These are phyloP conservation scores for Sergeia podlipaevii DNA, from an alignment of 208 protist species.

Conservation along the genomic window DNA sequence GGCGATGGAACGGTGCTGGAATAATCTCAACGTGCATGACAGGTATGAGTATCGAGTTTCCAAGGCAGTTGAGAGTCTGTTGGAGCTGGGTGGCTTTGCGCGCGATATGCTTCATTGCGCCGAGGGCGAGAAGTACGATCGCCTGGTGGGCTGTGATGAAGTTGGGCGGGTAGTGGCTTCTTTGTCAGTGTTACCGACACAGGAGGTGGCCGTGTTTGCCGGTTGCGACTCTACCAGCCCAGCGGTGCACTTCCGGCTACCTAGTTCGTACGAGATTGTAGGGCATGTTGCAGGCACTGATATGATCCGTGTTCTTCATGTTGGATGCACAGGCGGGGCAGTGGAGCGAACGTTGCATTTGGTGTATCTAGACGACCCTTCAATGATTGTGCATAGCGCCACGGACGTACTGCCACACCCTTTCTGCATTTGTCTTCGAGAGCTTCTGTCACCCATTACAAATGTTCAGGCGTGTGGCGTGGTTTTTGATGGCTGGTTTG, in stretches of 20 bases:
- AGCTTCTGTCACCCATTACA: slow-evolving; percentile 37
- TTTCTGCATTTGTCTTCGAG: slow-evolving; percentile 57
- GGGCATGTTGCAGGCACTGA: slow-evolving; percentile 24
- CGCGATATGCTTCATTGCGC: slow-evolving; percentile 21
- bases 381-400: slow-evolving; percentile 16
- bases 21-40: slow-evolving; percentile 37
- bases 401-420: slow-evolving; percentile 42
- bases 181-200: not conserved
- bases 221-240: too few species aligned
- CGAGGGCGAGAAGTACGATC: slow-evolving; percentile 17
- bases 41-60: slow-evolving; percentile 68
- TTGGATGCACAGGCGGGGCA: slow-evolving; percentile 25
- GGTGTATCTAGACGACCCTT: slow-evolving; percentile 32
- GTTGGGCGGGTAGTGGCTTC: not conserved
- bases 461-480: slow-evolving; percentile 28
- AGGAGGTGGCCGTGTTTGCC: slow-evolving; percentile 28
- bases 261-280: slow-evolving; percentile 64
- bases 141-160: slow-evolving; percentile 12
- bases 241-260: slow-evolving; percentile 50
- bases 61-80: slow-evolving; percentile 38
- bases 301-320: slow-evolving; percentile 60
- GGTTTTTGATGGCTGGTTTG: slow-evolving; percentile 77
- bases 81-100: slow-evolving; percentile 59
- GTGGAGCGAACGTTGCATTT: slow-evolving; percentile 65
- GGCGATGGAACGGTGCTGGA: slow-evolving; percentile 54